These are phyloP conservation scores for Endothia cerciana DNA, from an alignment of 2,329 filamentous ascomycete genomes.

Conservation along the genomic window DNA sequence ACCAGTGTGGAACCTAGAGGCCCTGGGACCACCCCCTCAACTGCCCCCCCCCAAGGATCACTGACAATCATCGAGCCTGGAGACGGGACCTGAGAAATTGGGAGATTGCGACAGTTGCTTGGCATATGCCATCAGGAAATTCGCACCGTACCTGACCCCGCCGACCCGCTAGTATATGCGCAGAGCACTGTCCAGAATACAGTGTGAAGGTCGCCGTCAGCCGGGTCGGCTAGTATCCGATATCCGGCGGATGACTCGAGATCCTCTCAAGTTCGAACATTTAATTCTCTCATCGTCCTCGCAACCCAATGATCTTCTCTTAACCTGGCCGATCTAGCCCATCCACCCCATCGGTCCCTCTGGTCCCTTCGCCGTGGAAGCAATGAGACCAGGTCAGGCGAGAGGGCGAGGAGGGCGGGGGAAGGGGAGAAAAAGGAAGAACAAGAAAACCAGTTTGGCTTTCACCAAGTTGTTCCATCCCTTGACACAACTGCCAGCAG, in stretches of 20 bases:
- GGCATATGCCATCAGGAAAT: background rate
- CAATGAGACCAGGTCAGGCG: background rate
- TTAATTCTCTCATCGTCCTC: background rate
- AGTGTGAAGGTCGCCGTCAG: background rate
- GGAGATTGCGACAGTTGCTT: background rate
- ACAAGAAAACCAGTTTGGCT: background rate
- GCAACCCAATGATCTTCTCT: background rate
- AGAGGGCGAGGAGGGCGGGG: background rate
- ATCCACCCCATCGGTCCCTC: background rate
- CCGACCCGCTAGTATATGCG: too few relatives aligned
- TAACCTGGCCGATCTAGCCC: background rate
- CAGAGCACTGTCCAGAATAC: background rate
- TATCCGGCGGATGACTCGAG: constrained; percentile 4
- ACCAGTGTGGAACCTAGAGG: background rate
- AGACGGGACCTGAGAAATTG: background rate
- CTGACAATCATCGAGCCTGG: background rate
- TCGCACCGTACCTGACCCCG: background rate
- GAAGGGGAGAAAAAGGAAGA: background rate
- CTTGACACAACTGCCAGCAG: background rate
- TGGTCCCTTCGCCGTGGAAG: background rate
- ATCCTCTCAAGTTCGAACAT: background rate
- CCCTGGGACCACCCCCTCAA: background rate
- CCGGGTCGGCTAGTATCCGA: background rate
- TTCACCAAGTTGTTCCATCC: too few relatives aligned
- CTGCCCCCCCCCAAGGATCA: background rate